Percentiles rank a stretch among this genome's conserved stretches.
These are phyloP conservation scores for Lecanoromycetidae sp. DNA, from an alignment of 2,329 filamentous ascomycete genomes.

Conservation along the genomic window DNA sequence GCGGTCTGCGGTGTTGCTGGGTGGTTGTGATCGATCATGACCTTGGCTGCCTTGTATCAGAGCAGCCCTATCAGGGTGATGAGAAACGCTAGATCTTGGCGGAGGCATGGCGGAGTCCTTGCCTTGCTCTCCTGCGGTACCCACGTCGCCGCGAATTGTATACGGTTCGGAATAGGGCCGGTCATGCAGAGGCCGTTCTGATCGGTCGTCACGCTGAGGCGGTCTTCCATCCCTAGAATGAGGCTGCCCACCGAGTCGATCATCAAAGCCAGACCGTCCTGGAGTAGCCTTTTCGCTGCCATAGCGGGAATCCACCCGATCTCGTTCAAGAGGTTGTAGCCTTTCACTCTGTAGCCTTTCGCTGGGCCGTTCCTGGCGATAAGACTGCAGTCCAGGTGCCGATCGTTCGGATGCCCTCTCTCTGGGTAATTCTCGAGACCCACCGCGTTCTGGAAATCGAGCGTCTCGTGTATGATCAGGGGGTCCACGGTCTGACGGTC, in stretches of 20 bases:
- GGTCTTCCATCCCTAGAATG: slow-evolving; percentile 27
- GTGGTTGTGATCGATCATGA: slow-evolving; percentile 3
- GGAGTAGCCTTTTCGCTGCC: slow-evolving; percentile 19
- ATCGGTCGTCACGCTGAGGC: slow-evolving; percentile 28
- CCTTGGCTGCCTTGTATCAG: slow-evolving; percentile 21
- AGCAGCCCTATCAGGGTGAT: slow-evolving; percentile 22
- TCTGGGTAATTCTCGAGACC: slow-evolving; percentile 29
- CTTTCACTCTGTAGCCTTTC: slow-evolving; percentile 23
- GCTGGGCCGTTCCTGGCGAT: slow-evolving; percentile 27
- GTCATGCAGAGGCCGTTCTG: slow-evolving; percentile 27
- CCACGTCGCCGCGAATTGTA: slow-evolving; percentile 18
- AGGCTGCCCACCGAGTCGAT: slow-evolving; percentile 29
- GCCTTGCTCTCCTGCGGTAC: slow-evolving; percentile 3
- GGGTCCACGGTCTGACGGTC: slow-evolving; percentile 29
- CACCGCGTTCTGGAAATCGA: slow-evolving; percentile 28
- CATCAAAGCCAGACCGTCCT: slow-evolving; percentile 27
- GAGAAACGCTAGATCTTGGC: slow-evolving; percentile 17
- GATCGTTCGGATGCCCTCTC: slow-evolving; percentile 28
- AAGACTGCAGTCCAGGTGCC: slow-evolving; percentile 21
- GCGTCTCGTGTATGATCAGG: slow-evolving; percentile 24
- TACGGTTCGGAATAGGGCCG: slow-evolving; percentile 24
- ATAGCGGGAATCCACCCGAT: slow-evolving; percentile 2
- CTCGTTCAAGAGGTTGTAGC: slow-evolving; percentile 22
- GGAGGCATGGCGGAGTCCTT: slow-evolving; percentile 22
- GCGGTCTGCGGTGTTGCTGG: slow-evolving; percentile 10